phyloP scores from a whole-genome alignment of 2,329 filamentous ascomycete genomes.

The Stemphylium lycopersici region DNA sequence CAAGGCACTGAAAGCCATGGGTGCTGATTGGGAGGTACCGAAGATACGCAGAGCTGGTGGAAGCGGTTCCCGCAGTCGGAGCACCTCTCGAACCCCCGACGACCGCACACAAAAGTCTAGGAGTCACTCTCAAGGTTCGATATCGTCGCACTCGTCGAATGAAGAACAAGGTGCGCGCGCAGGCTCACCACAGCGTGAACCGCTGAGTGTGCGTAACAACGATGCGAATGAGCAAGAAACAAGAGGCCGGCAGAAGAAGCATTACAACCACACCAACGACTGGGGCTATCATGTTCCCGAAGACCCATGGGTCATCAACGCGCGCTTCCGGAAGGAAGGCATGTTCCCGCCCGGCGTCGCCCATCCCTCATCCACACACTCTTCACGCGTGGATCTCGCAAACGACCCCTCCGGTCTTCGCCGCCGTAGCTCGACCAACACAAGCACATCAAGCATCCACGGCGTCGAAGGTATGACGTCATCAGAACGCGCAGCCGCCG shows the following conservation, averaged over 20 bases:
- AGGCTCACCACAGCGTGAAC: slow-evolving; percentile 30
- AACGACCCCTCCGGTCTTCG: slow-evolving; percentile 33
- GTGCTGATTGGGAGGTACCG: slow-evolving; percentile 80
- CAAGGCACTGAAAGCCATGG: slow-evolving; percentile 85
- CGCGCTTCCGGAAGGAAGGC: slow-evolving; percentile 85
- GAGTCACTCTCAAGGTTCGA: slow-evolving; percentile 38
- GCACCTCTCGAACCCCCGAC: slow-evolving; percentile 34
- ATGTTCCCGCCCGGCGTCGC: slow-evolving; percentile 62
- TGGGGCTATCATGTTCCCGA: slow-evolving; percentile 83
- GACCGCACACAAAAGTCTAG: slow-evolving; percentile 43
- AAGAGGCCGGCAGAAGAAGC: slow-evolving; percentile 49
- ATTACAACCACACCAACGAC: slow-evolving; percentile 56
- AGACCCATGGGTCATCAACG: slow-evolving; percentile 93
- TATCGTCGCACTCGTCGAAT: slow-evolving; percentile 40
- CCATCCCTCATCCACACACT: slow-evolving; percentile 58
- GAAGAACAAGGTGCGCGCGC: slow-evolving; percentile 23
- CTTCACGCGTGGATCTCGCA: slow-evolving; percentile 55
- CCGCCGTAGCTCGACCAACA: slow-evolving; percentile 42
- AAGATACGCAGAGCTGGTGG: slow-evolving; percentile 47
- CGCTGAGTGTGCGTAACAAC: slow-evolving; percentile 40
- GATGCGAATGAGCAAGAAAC: slow-evolving; percentile 22
- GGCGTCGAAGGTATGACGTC: slow-evolving; percentile 36
- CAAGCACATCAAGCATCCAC: slow-evolving; percentile 38
- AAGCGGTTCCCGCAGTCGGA: slow-evolving; percentile 45
- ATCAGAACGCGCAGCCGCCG: slow-evolving; percentile 19